Percentiles rank a stretch among this genome's conserved stretches.
These are phyloP conservation scores for Talaromyces proteolyticus DNA, from an alignment of 495 filamentous ascomycete species.

Conservation along the genomic window DNA sequence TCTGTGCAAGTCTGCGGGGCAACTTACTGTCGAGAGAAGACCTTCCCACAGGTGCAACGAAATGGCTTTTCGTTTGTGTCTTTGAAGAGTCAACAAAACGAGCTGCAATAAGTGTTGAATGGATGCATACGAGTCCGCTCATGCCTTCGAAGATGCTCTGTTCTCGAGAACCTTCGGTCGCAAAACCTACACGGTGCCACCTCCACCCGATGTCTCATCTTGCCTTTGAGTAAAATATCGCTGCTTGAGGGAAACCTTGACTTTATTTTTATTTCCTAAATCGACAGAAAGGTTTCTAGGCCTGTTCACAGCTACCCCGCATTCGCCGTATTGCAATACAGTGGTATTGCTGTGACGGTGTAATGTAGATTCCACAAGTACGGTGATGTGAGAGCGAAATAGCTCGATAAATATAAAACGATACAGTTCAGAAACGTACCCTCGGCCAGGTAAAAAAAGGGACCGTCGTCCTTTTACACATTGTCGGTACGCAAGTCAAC, in stretches of 20 bases:
- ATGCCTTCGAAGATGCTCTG: conserved; percentile 8
- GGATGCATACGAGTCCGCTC: conserved; percentile 8
- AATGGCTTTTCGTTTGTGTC: conserved; percentile 12
- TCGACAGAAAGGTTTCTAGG: too few relatives aligned
- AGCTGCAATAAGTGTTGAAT: neutral
- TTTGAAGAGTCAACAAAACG: neutral
- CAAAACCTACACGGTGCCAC: conserved; percentile 8
- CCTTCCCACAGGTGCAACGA: conserved; percentile 2
- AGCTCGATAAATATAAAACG: too few relatives aligned
- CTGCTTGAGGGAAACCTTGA: neutral
- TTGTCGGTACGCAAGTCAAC: too few relatives aligned
- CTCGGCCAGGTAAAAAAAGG: too few relatives aligned
- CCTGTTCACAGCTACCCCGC: too few relatives aligned
- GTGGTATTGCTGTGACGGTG: too few relatives aligned
- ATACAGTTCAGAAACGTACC: too few relatives aligned
- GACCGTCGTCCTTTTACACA: too few relatives aligned
- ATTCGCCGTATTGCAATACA: too few relatives aligned
- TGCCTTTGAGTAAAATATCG: neutral
- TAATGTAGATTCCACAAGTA: too few relatives aligned
- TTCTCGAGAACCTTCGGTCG: conserved; percentile 5
- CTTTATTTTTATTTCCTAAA: too few relatives aligned
- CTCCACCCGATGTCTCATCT: neutral
- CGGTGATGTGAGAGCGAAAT: too few relatives aligned
- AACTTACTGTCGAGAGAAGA: conserved; percentile 8
- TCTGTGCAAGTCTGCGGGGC: neutral